A percentile compares a stretch with the other conserved stretches of the same genome.
phyloP scores from a whole-genome alignment of 2,329 filamentous ascomycete genomes.

The Stagonosporopsis vannaccii region DNA sequence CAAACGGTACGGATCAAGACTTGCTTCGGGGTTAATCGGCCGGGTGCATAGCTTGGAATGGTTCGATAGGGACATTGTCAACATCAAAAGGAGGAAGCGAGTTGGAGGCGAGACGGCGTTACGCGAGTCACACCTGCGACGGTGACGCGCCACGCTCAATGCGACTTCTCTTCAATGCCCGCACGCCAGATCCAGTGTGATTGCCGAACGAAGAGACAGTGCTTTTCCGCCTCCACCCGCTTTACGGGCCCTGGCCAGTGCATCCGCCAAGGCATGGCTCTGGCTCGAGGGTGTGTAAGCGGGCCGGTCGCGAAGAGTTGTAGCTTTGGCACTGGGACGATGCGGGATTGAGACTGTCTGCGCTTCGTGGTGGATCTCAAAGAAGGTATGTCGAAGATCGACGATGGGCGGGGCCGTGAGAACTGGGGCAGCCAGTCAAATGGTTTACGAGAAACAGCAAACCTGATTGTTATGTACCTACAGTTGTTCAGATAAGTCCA shows the following conservation, averaged over 20 bases:
- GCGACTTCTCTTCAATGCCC: background rate
- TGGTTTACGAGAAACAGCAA: background rate
- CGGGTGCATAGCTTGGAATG: background rate
- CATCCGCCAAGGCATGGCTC: no score
- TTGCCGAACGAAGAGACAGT: background rate
- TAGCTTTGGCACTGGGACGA: no score
- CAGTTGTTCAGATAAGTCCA: background rate
- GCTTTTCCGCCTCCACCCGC: background rate
- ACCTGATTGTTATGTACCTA: background rate
- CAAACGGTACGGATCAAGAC: background rate
- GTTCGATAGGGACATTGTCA: background rate
- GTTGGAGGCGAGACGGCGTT: background rate
- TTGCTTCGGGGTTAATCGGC: slow-evolving; percentile 9
- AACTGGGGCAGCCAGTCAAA: background rate
- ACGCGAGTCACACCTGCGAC: slow-evolving; percentile 1
- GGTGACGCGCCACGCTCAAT: background rate
- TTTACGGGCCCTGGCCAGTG: background rate
- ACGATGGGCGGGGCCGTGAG: no score
- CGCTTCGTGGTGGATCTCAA: background rate
- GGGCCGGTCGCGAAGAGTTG: no score
- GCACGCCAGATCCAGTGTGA: background rate
- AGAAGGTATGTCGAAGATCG: background rate
- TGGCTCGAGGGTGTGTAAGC: background rate
- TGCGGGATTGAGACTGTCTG: background rate
- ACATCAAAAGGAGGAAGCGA: background rate